Evolutionary conservation across 805 yeast genomes (phyloP), one percentile per base, ranked within the genome.

Genomic region (Ogataea wickerhamii): DNA sequence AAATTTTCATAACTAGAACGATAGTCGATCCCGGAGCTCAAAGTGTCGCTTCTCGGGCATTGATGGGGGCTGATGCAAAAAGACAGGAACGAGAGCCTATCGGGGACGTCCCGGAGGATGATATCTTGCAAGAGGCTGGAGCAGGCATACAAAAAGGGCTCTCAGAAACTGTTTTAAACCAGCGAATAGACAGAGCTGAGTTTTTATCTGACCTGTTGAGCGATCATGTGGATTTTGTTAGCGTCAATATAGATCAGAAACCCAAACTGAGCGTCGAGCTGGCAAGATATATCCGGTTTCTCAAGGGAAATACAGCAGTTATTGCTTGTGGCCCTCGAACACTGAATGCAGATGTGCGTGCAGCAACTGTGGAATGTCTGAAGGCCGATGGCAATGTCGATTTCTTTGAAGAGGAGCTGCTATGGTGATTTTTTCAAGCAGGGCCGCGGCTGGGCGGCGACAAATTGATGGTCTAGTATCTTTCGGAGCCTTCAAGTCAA

Each of bases 291-390:
- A 45, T 61, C 17, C 31, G 43, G 4, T 17, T 30, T 3, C 28
- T 51, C 10, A 41, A 47, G 4, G 57, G 58, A 3, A 43, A 60
- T 4, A 52, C 56, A 5, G 65, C 67, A 1, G 53, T 65, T 12
- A 55, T 65, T 20, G 53, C 66, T 2, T 65, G 70, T 44, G 70
- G 70, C 5, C 69, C 70, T 2, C 45, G 53, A 7, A 43, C 47
- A 7, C 32, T 65, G 44, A 60, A 59, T 38, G 52, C 58, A 2
- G 67, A 58, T 34, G 64, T 62, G 14, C 51, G 69, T 18, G 40
- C 48, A 5, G 61, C 61, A 1, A 57, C 61, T 13, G 59, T 60
- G 1, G 44, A 50, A 32, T 54, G 63, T 35, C 45, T 63, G 18
- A 50, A 48, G 29, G 42, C 42, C 3, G 41, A 52, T 8, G 46